These are phyloP conservation scores for Samsoniella hepiali DNA, from an alignment of 2,329 filamentous ascomycete genomes.

Conservation along the genomic window DNA sequence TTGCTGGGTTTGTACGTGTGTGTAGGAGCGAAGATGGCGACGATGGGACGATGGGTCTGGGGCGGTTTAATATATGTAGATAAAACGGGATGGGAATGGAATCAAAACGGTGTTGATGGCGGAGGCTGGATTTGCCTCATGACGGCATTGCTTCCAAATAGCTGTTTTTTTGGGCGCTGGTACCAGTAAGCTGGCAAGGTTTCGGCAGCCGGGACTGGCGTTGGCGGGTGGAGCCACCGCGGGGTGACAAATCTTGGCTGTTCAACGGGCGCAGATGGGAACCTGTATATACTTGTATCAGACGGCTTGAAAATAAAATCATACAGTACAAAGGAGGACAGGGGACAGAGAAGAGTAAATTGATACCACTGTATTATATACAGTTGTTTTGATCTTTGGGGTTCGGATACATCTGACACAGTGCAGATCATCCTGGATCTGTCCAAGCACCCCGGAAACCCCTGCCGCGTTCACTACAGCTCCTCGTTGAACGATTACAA, in stretches of 20 bases:
- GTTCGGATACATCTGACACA: too few species aligned
- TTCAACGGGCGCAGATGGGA: too few species aligned
- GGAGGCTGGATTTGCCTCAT: neutral
- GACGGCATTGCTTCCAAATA: conserved; percentile 11
- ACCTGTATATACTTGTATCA: too few species aligned
- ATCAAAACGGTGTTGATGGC: neutral
- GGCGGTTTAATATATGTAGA: neutral
- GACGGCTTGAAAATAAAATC: too few species aligned
- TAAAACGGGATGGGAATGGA: neutral
- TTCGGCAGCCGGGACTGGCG: neutral
- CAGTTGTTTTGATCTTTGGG: too few species aligned
- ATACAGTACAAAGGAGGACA: too few species aligned
- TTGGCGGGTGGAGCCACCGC: neutral
- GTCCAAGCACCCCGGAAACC: too few species aligned
- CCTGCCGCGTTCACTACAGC: too few species aligned
- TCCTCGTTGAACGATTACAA: too few species aligned
- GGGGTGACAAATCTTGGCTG: conserved; percentile 10
- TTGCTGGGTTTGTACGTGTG: neutral
- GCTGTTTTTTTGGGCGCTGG: neutral
- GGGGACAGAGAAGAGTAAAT: too few species aligned
- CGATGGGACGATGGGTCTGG: neutral
- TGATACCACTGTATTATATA: too few species aligned
- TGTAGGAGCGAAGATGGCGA: neutral
- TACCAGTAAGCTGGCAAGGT: neutral
- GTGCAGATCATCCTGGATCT: too few species aligned